phyloP scores from a whole-genome alignment of 1,284 basidiomycete species.

The Boletus semigastroideus region DNA sequence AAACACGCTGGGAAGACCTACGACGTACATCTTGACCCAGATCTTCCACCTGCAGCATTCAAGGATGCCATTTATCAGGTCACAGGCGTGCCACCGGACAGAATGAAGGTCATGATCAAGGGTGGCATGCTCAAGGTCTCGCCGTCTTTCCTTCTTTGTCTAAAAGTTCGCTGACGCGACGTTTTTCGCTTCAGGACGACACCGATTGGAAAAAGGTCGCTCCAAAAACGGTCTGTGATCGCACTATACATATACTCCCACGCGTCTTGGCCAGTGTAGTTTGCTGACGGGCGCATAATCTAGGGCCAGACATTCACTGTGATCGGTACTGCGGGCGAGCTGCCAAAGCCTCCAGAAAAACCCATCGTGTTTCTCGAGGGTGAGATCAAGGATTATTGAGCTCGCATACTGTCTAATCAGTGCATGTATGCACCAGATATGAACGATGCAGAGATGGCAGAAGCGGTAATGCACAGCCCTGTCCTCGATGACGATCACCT shows the following conservation, averaged over 20 bases:
- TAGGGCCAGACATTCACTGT: slow-evolving; percentile 83
- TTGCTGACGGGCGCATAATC: neutral
- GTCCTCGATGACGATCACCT: slow-evolving; percentile 6
- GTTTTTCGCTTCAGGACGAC: slow-evolving; percentile 63
- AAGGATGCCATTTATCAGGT: slow-evolving; percentile 80
- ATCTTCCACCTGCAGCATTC: slow-evolving; percentile 70
- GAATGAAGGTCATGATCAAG: slow-evolving; percentile 98
- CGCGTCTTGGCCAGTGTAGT: neutral
- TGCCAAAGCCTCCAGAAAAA: slow-evolving; percentile 83
- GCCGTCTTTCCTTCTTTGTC: slow-evolving; percentile 8
- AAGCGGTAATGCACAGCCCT: slow-evolving; percentile 56
- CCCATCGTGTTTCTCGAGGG: slow-evolving; percentile 83
- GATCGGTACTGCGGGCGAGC: slow-evolving; percentile 88
- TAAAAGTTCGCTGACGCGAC: neutral
- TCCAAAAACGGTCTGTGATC: slow-evolving; percentile 66
- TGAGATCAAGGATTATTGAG: slow-evolving; percentile 23
- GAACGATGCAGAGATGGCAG: slow-evolving; percentile 78
- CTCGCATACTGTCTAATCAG: slow-evolving; percentile 13
- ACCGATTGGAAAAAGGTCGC: slow-evolving; percentile 81
- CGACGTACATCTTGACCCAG: slow-evolving; percentile 65
- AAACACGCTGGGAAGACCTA: slow-evolving; percentile 89
- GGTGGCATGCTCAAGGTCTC: slow-evolving; percentile 85
- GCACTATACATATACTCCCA: neutral
- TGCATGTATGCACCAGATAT: slow-evolving; percentile 58
- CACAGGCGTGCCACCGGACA: slow-evolving; percentile 86